phyloP scores from a whole-genome alignment of 306 rosid species.

The Quercus bicolor region DNA sequence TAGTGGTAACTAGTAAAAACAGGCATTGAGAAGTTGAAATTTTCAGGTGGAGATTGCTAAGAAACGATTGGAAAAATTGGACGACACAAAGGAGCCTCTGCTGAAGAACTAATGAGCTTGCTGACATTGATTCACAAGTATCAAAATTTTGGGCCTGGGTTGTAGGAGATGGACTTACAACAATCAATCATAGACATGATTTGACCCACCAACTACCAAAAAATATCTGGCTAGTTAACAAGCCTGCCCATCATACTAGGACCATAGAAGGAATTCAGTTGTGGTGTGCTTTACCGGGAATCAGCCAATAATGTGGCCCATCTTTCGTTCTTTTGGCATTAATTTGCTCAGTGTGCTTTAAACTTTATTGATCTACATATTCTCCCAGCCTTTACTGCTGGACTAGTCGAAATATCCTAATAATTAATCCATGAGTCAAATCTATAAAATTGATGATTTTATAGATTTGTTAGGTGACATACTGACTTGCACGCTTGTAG shows the following conservation, averaged over 20 bases:
- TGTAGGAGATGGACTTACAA: not conserved
- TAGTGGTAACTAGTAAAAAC: not conserved
- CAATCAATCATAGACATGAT: not conserved
- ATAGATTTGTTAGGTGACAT: not conserved
- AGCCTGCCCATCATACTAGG: not conserved
- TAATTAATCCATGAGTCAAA: not conserved
- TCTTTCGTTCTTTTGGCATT: not conserved
- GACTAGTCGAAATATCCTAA: not conserved
- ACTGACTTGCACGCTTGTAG: not conserved
- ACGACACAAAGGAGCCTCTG: conserved; percentile 20
- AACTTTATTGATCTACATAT: not conserved
- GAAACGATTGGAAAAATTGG: conserved; percentile 44
- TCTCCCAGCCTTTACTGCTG: not conserved
- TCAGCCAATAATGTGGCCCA: too few relatives aligned
- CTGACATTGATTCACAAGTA: not conserved
- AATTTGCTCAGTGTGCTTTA: not conserved
- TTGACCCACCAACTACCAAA: not conserved
- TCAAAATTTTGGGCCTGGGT: not conserved
- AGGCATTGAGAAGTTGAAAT: not conserved
- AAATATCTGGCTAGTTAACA: too few relatives aligned
- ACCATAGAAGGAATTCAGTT: not conserved
- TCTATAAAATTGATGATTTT: not conserved
- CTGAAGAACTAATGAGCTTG: not conserved
- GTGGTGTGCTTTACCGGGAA: too few relatives aligned
- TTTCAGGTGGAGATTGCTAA: conserved; percentile 44